Conservation (phyloP, 164 flowering plant genomes). For the Vitis riparia region DNA sequence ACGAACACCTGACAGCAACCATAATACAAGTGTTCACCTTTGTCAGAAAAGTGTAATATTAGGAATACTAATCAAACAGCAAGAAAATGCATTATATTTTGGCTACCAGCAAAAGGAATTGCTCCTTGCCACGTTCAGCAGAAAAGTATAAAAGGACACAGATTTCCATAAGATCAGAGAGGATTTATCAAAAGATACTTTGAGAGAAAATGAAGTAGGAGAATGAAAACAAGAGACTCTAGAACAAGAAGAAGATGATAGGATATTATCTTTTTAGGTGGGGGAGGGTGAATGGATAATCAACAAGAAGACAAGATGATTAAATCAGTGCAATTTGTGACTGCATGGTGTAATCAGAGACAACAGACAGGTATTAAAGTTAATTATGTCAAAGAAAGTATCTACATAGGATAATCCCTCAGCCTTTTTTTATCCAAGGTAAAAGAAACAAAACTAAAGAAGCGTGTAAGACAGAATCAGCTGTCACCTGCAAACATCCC, state of each 20-base stretch:
- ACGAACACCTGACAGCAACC: constrained; percentile 61
- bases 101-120: not conserved
- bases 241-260: not conserved
- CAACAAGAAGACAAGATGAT: no score
- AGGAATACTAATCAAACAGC: not conserved
- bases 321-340: no score
- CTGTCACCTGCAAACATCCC: no score
- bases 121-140: not conserved
- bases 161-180: not conserved
- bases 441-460: no score
- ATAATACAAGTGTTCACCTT: not conserved
- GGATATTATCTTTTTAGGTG: no score
- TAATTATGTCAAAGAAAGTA: no score
- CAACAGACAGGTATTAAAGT: no score
- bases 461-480: no score
- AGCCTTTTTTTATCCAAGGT: no score
- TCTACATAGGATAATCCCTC: no score
- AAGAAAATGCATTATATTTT: not conserved
- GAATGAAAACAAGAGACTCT: not conserved
- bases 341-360: no score
- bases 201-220: not conserved
- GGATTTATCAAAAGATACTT: not conserved
- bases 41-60: not conserved
- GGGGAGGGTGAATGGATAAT: no score
- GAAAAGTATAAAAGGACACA: not conserved